Evolutionary conservation across 1,284 basidiomycete genomes (phyloP).

Genomic region (Heterobasidion parviporum): DNA sequence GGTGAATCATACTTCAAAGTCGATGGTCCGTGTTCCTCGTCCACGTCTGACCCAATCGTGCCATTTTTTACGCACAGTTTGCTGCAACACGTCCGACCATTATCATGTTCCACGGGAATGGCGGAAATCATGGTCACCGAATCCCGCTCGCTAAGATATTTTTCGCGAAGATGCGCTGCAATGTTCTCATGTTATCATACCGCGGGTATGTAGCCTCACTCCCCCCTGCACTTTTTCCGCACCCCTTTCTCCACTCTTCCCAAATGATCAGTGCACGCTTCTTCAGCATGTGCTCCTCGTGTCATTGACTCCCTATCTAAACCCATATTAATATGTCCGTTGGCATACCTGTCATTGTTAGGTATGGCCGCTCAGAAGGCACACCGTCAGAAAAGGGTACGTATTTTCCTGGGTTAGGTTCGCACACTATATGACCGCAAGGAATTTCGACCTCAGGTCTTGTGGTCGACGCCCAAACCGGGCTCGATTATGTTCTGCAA

Average conservation of each 20-base stretch:
- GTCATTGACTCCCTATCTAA: too few species aligned
- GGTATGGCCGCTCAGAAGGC: conserved; percentile 81
- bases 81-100: conserved; percentile 71
- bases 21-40: too few species aligned
- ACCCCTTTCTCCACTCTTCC: too few species aligned
- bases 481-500: conserved; percentile 68
- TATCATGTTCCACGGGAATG: conserved; percentile 90
- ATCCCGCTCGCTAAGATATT: conserved; percentile 87
- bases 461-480: conserved; percentile 74
- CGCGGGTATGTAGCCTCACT: conserved; percentile 50
- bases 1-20: not conserved
- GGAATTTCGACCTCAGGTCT: conserved; percentile 40
- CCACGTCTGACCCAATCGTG: too few species aligned
- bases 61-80: conserved; percentile 36
- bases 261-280: too few species aligned
- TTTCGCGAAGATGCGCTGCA: conserved; percentile 77
- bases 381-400: conserved; percentile 76
- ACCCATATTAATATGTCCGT: too few species aligned
- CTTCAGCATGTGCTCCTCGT: too few species aligned
- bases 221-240: not conserved
- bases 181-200: conserved; percentile 86
- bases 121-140: conserved; percentile 76
- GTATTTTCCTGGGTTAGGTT: conserved; percentile 13
- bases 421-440: not conserved
- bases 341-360: conserved; percentile 15